Conservation (phyloP, 2,329 filamentous ascomycete species). For the Furcasterigmium furcatum region DNA sequence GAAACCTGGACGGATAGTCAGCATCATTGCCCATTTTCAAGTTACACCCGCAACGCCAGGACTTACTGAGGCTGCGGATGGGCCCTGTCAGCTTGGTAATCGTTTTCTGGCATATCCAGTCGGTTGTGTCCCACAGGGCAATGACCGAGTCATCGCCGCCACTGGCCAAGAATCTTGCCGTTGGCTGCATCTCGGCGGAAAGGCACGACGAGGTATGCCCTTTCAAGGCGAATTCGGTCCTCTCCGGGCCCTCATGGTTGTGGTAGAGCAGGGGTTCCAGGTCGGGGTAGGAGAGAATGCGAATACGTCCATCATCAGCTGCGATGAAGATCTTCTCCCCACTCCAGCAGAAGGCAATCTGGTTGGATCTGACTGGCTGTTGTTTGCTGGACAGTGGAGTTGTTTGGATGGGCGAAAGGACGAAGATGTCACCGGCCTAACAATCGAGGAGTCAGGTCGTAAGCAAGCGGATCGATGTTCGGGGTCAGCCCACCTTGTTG, state of each 20-base stretch:
- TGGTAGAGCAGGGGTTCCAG: constrained; percentile 51
- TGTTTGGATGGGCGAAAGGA: constrained; percentile 58
- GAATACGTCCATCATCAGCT: constrained; percentile 66
- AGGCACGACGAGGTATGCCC: constrained; percentile 74
- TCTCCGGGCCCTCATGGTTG: constrained; percentile 27
- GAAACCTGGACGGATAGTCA: constrained; percentile 49
- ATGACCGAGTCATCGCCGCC: constrained; percentile 75
- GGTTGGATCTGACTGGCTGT: constrained; percentile 65
- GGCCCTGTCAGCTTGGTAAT: constrained; percentile 67
- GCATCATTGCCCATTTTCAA: neutral
- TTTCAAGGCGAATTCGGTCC: constrained; percentile 57
- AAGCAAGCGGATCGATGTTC: too few species aligned
- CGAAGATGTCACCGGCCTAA: constrained; percentile 60
- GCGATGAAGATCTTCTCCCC: constrained; percentile 69
- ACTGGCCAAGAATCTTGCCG: constrained; percentile 68
- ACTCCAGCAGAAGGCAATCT: constrained; percentile 71
- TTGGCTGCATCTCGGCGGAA: constrained; percentile 66
- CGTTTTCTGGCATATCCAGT: constrained; percentile 74
- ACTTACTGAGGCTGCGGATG: constrained; percentile 64
- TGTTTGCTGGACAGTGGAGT: constrained; percentile 55
- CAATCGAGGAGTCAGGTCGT: neutral
- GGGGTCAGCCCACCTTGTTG: constrained; percentile 58
- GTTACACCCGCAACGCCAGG: neutral
- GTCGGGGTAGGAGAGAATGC: constrained; percentile 66
- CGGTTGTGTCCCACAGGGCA: constrained; percentile 72